Conservation (phyloP, 192 early-diverging fungal genomes). For the Entomortierella chlamydospora region DNA sequence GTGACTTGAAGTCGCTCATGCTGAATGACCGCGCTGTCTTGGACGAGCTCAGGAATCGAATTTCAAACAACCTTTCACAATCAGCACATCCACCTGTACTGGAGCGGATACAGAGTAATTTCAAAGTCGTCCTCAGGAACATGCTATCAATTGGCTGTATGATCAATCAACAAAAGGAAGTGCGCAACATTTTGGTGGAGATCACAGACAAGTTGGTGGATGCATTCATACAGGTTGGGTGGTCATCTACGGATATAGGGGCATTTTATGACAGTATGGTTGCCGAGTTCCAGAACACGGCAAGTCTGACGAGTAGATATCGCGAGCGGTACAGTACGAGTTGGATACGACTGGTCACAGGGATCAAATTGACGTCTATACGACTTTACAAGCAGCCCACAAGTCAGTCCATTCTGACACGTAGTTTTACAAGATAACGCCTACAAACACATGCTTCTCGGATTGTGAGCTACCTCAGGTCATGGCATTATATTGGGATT, state of each 20-base stretch:
- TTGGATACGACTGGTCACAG: conserved; percentile 49
- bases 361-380: conserved; percentile 45
- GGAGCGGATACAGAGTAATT: conserved; percentile 54
- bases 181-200: conserved; percentile 47
- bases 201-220: conserved; percentile 50
- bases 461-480: too few species aligned
- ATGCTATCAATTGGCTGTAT: conserved; percentile 48
- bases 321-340: conserved; percentile 45
- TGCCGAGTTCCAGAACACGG: conserved; percentile 25
- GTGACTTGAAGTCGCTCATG: conserved; percentile 42
- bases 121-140: conserved; percentile 49
- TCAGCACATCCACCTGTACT: conserved; percentile 35
- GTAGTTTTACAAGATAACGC: conserved; percentile 39
- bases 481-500: too few species aligned
- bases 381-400: conserved; percentile 50
- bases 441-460: neutral
- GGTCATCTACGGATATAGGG: conserved; percentile 39
- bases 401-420: conserved; percentile 37
- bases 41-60: conserved; percentile 44
- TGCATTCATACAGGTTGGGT: conserved; percentile 42
- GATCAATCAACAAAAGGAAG: conserved; percentile 52
- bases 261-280: conserved; percentile 25
- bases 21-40: conserved; percentile 38
- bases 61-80: conserved; percentile 37
- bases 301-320: conserved; percentile 33